Evolutionary conservation across 352 stramenopile genomes (phyloP).

Genomic region (Pythium phragmiticola): DNA sequence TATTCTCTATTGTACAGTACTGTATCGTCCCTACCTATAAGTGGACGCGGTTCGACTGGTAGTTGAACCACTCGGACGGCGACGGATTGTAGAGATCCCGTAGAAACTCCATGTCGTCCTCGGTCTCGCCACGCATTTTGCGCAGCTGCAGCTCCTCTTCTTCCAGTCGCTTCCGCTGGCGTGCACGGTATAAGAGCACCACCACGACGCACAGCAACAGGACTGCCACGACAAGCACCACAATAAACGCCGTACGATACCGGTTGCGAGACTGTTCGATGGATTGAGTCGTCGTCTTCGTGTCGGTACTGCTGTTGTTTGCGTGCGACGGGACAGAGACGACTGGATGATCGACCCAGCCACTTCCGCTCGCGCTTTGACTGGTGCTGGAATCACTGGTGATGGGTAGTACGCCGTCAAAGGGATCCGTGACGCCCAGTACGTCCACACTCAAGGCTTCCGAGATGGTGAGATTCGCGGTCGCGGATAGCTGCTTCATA

Average conservation of each 20-base stretch:
- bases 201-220: conserved; percentile 11
- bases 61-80: conserved; percentile 33
- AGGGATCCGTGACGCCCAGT: conserved; percentile 49
- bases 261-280: conserved; percentile 15
- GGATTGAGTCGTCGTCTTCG: not conserved
- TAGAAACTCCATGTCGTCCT: conserved; percentile 27
- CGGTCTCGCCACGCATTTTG: conserved; percentile 23
- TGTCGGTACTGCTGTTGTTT: not conserved
- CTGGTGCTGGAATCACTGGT: not conserved
- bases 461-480: conserved; percentile 37
- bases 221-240: conserved; percentile 22
- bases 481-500: conserved; percentile 31
- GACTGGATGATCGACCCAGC: not conserved
- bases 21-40: conserved; percentile 13
- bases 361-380: not conserved
- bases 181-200: conserved; percentile 15
- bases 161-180: conserved; percentile 15
- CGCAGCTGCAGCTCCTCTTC: conserved; percentile 25
- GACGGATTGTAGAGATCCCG: conserved; percentile 27
- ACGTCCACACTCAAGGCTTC: conserved; percentile 33
- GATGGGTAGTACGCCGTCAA: conserved; percentile 34
- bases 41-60: conserved; percentile 27
- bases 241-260: conserved; percentile 24
- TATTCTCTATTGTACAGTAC: not conserved
- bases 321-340: not conserved